Conservation (phyloP, 2,329 filamentous ascomycete genomes). For the Cryphonectria carpinicola region DNA sequence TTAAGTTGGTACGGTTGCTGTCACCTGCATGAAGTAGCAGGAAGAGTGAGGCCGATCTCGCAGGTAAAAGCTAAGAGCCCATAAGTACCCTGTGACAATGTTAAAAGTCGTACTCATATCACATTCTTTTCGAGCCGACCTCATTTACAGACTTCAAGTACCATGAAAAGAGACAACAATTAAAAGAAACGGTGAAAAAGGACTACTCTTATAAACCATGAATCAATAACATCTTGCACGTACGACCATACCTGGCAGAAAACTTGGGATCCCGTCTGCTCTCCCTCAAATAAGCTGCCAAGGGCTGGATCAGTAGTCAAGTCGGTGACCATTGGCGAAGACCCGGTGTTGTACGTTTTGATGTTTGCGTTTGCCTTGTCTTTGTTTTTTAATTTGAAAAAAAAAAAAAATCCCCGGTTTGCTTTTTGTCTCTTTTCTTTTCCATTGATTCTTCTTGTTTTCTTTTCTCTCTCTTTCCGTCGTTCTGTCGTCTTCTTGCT, state of each 20-base stretch:
- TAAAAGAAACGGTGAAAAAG: background rate
- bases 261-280: background rate
- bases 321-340: background rate
- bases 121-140: no score
- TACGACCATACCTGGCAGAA: background rate
- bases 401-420: background rate
- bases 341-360: background rate
- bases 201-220: background rate
- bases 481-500: background rate
- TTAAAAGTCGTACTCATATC: no score
- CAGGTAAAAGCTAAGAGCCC: background rate
- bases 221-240: background rate
- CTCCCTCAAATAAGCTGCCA: background rate
- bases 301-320: slow-evolving; percentile 1
- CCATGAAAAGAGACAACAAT: background rate
- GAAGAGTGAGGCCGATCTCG: background rate
- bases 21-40: background rate
- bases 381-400: background rate
- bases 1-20: background rate
- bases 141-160: background rate
- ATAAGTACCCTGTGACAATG: background rate
- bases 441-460: no score
- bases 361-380: background rate
- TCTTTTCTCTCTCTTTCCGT: background rate
- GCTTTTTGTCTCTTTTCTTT: background rate